Base-by-base conservation (phyloP, 139 green algal species). In the Desmodesmus armatus region DNA sequence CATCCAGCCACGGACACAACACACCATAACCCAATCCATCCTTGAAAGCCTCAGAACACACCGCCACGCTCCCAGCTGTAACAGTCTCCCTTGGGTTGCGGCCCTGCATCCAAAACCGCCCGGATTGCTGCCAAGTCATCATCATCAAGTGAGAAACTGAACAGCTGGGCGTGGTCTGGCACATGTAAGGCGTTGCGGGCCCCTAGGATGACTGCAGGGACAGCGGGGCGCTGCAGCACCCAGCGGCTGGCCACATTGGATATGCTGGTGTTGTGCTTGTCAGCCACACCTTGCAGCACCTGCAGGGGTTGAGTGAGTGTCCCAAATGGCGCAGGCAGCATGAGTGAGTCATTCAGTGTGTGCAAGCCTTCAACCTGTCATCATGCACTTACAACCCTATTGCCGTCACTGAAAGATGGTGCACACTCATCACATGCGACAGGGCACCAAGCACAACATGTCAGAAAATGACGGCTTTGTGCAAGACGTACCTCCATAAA, bases 21-120 rank as follows among this genome's bases (percentile, higher is more conserved):
- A n/a, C n/a, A n/a, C n/a, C n/a, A n/a, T n/a, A n/a, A n/a, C n/a
- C n/a, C n/a, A n/a, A n/a, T n/a, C n/a, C n/a, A n/a, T n/a, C n/a
- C n/a, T n/a, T n/a, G n/a, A n/a, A n/a, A n/a, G n/a, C n/a, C n/a
- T n/a, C n/a, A n/a, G n/a, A n/a, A 92, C 66, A 67, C 31, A 51
- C 93, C 93, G 1, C 94, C 94, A 3, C 95, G 84, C 88, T 98
- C 95, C 92, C 92, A 96, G 17, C 27, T 76, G 87, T 98, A 98
- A 87, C 90, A 94, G 86, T 98, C 94, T 0, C 90, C 87, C 3
- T 40, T 76, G 0, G 94, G 83, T 72, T 86, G 37, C 11, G 19
- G 35, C 1, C 91, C 90, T 19, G 71, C 41, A 0, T 71, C 91
- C 37, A 98, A 86, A 51, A 96, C 94, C 65, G 83, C 91, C 0